phyloP scores from a whole-genome alignment of 768 basidiomycete genomes.

The Termitomyces sp. region DNA sequence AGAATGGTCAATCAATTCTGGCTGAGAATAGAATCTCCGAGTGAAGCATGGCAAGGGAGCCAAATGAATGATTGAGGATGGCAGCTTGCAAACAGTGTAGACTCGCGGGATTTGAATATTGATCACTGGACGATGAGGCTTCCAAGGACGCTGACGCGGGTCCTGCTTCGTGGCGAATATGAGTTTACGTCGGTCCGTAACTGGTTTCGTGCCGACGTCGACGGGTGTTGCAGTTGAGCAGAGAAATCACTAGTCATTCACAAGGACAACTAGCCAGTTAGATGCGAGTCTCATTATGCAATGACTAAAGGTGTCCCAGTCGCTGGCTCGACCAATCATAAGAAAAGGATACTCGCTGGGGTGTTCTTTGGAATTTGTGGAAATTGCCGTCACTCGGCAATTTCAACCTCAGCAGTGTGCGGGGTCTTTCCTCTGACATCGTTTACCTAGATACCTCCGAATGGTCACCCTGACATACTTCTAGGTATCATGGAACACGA shows the following conservation, averaged over 20 bases:
- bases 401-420: neutral
- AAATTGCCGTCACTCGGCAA: neutral
- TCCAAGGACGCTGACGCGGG: neutral
- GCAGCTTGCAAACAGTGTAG: neutral
- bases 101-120: neutral
- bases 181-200: neutral
- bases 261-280: neutral
- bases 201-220: neutral
- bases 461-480: slow-evolving; percentile 5
- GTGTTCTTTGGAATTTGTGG: neutral
- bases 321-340: neutral
- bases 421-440: slow-evolving; percentile 1
- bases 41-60: neutral
- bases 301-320: neutral
- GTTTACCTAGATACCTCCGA: neutral
- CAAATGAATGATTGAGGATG: neutral
- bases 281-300: neutral
- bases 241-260: neutral
- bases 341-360: neutral
- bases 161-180: neutral
- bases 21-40: neutral
- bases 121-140: neutral
- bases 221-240: neutral
- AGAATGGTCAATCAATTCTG: too few species aligned
- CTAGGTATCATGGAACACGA: neutral